These are phyloP conservation scores for Trametes elegans DNA, from an alignment of 768 basidiomycete species.

Conservation along the genomic window DNA sequence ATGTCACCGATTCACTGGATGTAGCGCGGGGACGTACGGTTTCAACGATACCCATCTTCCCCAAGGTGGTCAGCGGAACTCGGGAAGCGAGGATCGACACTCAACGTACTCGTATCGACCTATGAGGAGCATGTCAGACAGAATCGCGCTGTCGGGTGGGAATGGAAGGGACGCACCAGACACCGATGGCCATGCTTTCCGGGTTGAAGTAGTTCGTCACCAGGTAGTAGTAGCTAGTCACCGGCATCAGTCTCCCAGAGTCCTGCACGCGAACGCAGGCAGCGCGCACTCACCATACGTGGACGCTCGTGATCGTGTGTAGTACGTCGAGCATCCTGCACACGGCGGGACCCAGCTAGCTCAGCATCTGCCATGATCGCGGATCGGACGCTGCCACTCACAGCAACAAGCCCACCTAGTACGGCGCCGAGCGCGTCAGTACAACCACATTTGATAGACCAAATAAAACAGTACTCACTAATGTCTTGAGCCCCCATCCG, in stretches of 20 bases:
- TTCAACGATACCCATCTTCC: not conserved
- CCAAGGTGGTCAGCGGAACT: not conserved
- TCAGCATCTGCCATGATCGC: not conserved
- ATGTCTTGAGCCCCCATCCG: not conserved
- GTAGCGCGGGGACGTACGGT: not conserved
- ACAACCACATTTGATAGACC: too few relatives aligned
- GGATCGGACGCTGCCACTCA: not conserved
- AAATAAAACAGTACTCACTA: too few relatives aligned
- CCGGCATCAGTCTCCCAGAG: not conserved
- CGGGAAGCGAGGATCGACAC: too few relatives aligned
- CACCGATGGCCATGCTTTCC: not conserved
- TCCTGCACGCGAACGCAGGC: too few relatives aligned
- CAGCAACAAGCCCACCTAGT: not conserved
- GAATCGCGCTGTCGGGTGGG: not conserved
- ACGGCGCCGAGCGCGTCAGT: too few relatives aligned
- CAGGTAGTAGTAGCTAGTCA: not conserved
- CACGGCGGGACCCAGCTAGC: not conserved
- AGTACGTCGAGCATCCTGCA: not conserved
- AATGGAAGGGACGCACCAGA: not conserved
- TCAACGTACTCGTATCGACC: slow-evolving; percentile 2
- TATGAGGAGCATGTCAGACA: not conserved
- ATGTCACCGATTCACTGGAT: not conserved
- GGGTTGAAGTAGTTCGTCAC: slow-evolving; percentile 6
- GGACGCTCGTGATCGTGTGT: slow-evolving; percentile 1
- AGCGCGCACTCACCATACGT: not conserved